A percentile compares a stretch with the other conserved stretches of the same genome.
These are phyloP conservation scores for Ganoderma sinense DNA, from an alignment of 1,284 basidiomycete genomes.

Conservation along the genomic window DNA sequence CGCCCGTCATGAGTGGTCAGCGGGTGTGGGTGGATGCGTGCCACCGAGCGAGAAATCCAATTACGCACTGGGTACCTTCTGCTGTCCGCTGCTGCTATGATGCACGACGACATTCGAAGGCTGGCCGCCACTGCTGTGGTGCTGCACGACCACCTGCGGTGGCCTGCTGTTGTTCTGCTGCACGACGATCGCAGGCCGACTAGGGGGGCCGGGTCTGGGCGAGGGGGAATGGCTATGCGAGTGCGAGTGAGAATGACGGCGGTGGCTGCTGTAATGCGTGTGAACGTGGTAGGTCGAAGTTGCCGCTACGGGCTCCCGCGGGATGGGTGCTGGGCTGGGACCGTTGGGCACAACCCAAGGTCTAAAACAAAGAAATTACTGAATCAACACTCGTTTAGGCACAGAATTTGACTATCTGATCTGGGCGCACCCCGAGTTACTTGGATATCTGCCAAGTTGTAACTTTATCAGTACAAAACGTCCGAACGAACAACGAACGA, in stretches of 20 bases:
- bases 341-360: conserved; percentile 18
- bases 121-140: not conserved
- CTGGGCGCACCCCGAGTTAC: conserved; percentile 15
- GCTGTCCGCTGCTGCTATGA: conserved; percentile 8
- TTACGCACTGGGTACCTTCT: conserved; percentile 14
- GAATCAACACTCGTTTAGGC: not conserved
- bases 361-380: conserved; percentile 10
- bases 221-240: conserved; percentile 17
- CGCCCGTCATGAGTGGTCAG: not conserved
- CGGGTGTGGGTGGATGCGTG: not conserved
- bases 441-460: conserved; percentile 2
- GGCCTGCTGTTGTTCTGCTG: not conserved
- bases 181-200: not conserved
- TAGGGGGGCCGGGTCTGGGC: conserved; percentile 12
- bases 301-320: conserved; percentile 19
- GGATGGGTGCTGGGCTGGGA: conserved; percentile 11
- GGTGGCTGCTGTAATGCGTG: conserved; percentile 22
- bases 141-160: not conserved
- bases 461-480: not conserved
- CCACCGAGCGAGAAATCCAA: not conserved
- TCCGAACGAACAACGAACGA: not conserved
- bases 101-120: not conserved
- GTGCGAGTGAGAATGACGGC: conserved; percentile 23
- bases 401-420: not conserved
- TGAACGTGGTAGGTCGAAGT: conserved; percentile 4